A percentile compares a stretch with the other conserved stretches of the same genome.
Evolutionary conservation across 1,139 yeast species (phyloP).

Genomic region (Debaryomycetaceae sp.): DNA sequence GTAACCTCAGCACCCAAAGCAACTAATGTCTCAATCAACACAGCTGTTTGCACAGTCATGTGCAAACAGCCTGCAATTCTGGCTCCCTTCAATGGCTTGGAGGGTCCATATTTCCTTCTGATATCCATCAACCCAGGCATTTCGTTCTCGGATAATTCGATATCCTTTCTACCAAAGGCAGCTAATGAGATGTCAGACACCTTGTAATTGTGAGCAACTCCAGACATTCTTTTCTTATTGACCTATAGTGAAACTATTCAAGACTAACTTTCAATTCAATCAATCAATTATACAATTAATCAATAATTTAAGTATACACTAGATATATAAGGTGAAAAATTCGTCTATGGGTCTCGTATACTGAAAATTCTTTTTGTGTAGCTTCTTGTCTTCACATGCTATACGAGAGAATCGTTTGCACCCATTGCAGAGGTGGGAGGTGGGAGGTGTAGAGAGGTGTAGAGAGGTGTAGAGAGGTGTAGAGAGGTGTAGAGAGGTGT

Average conservation of each 20-base stretch:
- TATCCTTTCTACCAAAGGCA: slow-evolving; percentile 99
- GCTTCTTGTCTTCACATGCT: not conserved
- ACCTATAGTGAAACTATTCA: not conserved
- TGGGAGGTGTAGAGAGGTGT: not conserved
- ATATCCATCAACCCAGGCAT: slow-evolving; percentile 99
- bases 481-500: not conserved
- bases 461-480: not conserved
- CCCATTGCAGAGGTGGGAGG: not conserved
- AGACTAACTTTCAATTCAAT: no score
- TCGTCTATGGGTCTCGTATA: not conserved
- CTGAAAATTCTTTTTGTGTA: slow-evolving; percentile 2
- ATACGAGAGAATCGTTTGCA: not conserved
- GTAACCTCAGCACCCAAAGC: slow-evolving; percentile 99
- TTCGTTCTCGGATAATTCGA: slow-evolving; percentile 98
- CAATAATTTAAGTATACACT: no score
- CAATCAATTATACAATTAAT: no score
- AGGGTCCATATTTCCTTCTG: slow-evolving; percentile 86
- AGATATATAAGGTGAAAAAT: no score
- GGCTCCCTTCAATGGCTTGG: slow-evolving; percentile 97
- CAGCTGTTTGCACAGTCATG: slow-evolving; percentile 99
- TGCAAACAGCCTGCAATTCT: slow-evolving; percentile 99
- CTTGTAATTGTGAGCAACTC: slow-evolving; percentile 64
- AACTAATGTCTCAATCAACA: slow-evolving; percentile 93
- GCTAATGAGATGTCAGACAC: slow-evolving; percentile 98
- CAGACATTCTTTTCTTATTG: slow-evolving; percentile 17